Percentiles rank a stretch among this genome's conserved stretches.
Evolutionary conservation across 306 rosid species (phyloP).

Genomic region (Mimosa bimucronata): DNA sequence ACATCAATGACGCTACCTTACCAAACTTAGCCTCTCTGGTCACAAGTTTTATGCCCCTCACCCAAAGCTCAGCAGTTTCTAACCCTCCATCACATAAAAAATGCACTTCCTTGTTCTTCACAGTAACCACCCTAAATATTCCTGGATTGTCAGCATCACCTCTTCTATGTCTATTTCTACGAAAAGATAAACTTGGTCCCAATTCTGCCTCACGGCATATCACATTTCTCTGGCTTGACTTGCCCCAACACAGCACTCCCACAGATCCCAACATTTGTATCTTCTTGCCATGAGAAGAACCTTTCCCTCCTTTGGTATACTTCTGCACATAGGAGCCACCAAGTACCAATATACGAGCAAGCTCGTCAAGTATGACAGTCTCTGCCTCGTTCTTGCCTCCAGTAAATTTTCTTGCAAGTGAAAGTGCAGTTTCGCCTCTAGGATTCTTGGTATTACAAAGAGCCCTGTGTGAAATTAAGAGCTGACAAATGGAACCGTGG

Average conservation of each 20-base stretch:
- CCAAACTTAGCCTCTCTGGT: conserved; percentile 56
- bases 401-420: conserved; percentile 57
- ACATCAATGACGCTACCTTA: conserved; percentile 29
- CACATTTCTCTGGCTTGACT: conserved; percentile 72
- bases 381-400: conserved; percentile 53
- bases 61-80: conserved; percentile 86
- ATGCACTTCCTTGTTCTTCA: conserved; percentile 76
- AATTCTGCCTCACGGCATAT: conserved; percentile 62
- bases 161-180: conserved; percentile 57
- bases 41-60: conserved; percentile 81
- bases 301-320: conserved; percentile 84
- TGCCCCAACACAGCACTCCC: conserved; percentile 83
- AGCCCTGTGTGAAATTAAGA: conserved; percentile 74
- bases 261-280: conserved; percentile 55
- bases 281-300: conserved; percentile 71
- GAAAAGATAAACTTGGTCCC: conserved; percentile 65
- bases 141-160: conserved; percentile 73
- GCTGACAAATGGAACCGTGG: conserved; percentile 64
- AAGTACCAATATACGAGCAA: conserved; percentile 65
- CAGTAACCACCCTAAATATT: conserved; percentile 76
- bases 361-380: conserved; percentile 66
- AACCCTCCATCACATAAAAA: conserved; percentile 76
- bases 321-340: conserved; percentile 63
- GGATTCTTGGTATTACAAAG: conserved; percentile 50
- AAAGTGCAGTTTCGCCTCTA: conserved; percentile 78